These are phyloP conservation scores for Trifolium pratense DNA, from an alignment of 306 rosid genomes.

Conservation along the genomic window DNA sequence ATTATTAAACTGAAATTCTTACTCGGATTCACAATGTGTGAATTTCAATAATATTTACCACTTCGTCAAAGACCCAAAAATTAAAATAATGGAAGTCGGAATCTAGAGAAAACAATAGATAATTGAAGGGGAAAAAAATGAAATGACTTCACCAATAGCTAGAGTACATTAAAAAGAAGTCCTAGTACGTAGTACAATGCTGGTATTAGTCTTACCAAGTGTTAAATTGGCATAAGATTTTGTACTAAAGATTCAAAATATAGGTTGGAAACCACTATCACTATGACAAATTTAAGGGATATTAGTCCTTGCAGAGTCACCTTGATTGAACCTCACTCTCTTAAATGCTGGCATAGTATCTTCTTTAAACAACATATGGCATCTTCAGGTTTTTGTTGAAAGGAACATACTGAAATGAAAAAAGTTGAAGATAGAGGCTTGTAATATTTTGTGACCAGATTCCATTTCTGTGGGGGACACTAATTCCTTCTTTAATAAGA, in stretches of 20 bases:
- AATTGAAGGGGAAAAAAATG: not conserved
- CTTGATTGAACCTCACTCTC: constrained; percentile 54
- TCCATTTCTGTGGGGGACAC: constrained; percentile 46
- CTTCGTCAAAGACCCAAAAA: no score
- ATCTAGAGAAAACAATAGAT: constrained; percentile 16
- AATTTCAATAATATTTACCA: no score
- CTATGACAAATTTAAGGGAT: constrained; percentile 26
- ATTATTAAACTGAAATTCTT: no score
- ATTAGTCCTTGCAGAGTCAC: constrained; percentile 40
- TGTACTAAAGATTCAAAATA: constrained; percentile 42
- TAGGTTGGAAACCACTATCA: constrained; percentile 47
- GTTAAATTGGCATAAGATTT: constrained; percentile 34
- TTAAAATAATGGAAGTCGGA: constrained; percentile 37
- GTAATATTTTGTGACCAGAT: constrained; percentile 46
- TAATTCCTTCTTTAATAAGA: constrained; percentile 16
- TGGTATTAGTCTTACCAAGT: constrained; percentile 28
- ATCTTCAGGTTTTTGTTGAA: constrained; percentile 51
- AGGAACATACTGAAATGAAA: constrained; percentile 30
- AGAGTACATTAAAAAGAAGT: not conserved
- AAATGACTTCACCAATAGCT: constrained; percentile 34
- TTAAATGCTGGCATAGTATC: constrained; percentile 51
- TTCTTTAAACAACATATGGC: constrained; percentile 55
- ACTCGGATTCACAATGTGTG: no score
- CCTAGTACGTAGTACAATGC: constrained; percentile 46
- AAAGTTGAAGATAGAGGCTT: constrained; percentile 41